phyloP scores from a whole-genome alignment of 495 filamentous ascomycete species.

The Lasiosphaeriaceae sp. region DNA sequence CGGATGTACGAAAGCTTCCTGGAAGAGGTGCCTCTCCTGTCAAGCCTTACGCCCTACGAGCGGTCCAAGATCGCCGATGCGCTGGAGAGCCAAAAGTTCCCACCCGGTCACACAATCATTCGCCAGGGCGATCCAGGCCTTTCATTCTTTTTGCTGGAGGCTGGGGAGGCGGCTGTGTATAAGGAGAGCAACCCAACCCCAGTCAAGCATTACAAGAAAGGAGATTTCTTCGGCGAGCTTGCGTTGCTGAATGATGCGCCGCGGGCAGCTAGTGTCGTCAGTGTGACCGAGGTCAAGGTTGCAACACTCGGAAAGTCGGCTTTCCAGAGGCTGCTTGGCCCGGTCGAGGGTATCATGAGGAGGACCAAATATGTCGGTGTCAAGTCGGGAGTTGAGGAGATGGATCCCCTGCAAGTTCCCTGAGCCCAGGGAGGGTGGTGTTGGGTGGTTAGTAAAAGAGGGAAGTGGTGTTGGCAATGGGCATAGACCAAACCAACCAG shows the following conservation, averaged over 20 bases:
- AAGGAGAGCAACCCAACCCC: constrained; percentile 60
- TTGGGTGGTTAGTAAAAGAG: not conserved
- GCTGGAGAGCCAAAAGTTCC: constrained; percentile 82
- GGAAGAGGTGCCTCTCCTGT: constrained; percentile 91
- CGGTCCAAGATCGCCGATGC: constrained; percentile 96
- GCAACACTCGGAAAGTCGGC: constrained; percentile 88
- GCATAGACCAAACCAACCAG: too few species aligned
- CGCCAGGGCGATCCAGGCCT: constrained; percentile 86
- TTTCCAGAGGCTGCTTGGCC: constrained; percentile 88
- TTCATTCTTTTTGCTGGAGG: constrained; percentile 88
- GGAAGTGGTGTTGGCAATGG: too few species aligned
- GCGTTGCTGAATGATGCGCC: constrained; percentile 91
- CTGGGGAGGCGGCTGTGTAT: constrained; percentile 81
- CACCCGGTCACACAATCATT: constrained; percentile 79
- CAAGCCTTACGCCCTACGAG: constrained; percentile 81
- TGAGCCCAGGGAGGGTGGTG: not conserved
- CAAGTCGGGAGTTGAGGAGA: constrained; percentile 48
- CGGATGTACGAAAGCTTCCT: constrained; percentile 97
- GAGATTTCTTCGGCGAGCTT: constrained; percentile 95
- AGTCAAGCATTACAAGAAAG: constrained; percentile 78
- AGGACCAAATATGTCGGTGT: constrained; percentile 58
- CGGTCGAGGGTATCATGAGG: constrained; percentile 92
- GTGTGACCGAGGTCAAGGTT: constrained; percentile 84
- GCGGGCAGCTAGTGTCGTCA: constrained; percentile 84
- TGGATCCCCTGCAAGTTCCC: constrained; percentile 45